Conservation (phyloP, 192 early-diverging fungal genomes). For the Allomyces macrogynus region DNA sequence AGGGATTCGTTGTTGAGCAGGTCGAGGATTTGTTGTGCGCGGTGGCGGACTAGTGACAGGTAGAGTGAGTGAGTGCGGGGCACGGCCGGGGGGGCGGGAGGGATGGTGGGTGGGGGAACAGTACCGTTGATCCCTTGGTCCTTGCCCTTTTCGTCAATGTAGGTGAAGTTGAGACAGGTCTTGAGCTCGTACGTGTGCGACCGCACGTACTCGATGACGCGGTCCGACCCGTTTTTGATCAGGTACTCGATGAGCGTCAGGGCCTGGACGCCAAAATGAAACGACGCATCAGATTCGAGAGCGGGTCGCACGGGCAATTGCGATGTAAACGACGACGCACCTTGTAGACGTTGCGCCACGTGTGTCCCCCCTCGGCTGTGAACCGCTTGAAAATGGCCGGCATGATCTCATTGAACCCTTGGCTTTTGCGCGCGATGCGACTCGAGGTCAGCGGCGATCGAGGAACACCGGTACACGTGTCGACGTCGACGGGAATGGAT, state of each 20-base stretch:
- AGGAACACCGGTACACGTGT: too few relatives aligned
- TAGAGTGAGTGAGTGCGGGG: too few relatives aligned
- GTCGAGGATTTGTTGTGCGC: conserved; percentile 77
- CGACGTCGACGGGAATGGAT: too few relatives aligned
- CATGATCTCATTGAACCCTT: conserved; percentile 91
- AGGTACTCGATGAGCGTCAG: conserved; percentile 85
- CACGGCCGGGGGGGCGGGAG: background rate
- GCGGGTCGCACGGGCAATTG: too few relatives aligned
- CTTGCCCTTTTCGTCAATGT: conserved; percentile 80
- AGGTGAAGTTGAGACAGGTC: conserved; percentile 68
- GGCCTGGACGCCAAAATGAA: conserved; percentile 9
- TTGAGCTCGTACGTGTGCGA: conserved; percentile 76
- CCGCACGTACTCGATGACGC: conserved; percentile 75
- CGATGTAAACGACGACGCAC: too few relatives aligned
- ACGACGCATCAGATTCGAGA: too few relatives aligned
- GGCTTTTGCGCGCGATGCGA: conserved; percentile 1
- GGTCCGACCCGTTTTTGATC: conserved; percentile 82
- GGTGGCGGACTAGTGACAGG: conserved; percentile 47
- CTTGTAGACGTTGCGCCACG: conserved; percentile 95
- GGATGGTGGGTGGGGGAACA: background rate
- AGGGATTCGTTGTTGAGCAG: conserved; percentile 52
- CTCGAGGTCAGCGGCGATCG: too few relatives aligned
- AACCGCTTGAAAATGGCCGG: conserved; percentile 71
- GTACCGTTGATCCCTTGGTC: conserved; percentile 77
- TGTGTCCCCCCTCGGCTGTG: conserved; percentile 47